Percentiles rank a stretch among this genome's conserved stretches.
Evolutionary conservation across 2,329 filamentous ascomycete species (phyloP).

Genomic region (Pestalotiopsis sp.): DNA sequence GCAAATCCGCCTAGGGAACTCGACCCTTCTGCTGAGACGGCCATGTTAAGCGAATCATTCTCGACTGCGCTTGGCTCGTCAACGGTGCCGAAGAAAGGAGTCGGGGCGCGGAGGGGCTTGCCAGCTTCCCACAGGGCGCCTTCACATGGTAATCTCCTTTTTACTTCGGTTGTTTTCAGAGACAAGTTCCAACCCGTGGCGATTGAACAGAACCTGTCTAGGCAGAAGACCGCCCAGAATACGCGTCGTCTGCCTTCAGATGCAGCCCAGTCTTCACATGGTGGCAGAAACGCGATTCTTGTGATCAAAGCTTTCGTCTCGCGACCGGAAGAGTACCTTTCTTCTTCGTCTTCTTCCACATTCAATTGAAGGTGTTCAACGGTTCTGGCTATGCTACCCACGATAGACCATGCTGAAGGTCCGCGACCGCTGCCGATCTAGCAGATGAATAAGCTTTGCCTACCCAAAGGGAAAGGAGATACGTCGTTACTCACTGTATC

Average conservation of each 20-base stretch:
- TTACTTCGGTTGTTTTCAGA: constrained; percentile 32
- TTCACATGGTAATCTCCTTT: constrained; percentile 35
- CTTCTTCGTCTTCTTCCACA: constrained; percentile 28
- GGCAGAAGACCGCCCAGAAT: constrained; percentile 38
- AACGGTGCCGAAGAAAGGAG: constrained; percentile 46
- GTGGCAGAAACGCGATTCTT: constrained; percentile 26
- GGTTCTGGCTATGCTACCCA: constrained; percentile 35
- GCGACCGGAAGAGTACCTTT: constrained; percentile 24
- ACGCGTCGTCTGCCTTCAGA: constrained; percentile 33
- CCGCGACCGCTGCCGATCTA: constrained; percentile 32
- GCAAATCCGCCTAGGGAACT: constrained; percentile 44
- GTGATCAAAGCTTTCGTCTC: constrained; percentile 28
- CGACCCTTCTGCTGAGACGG: constrained; percentile 30
- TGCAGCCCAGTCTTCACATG: constrained; percentile 33
- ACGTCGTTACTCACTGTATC: constrained; percentile 27
- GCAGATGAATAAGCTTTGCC: constrained; percentile 20
- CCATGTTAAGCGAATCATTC: constrained; percentile 39
- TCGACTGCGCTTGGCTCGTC: constrained; percentile 39
- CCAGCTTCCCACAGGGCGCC: constrained; percentile 41
- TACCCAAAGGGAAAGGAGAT: background rate
- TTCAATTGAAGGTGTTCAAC: constrained; percentile 37
- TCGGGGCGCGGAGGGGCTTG: constrained; percentile 32
- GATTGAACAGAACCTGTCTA: constrained; percentile 40
- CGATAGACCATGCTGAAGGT: constrained; percentile 34
- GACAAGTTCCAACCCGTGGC: constrained; percentile 38